These are phyloP conservation scores for Xanthoceras sorbifolium DNA, from an alignment of 345 rosid species.

Conservation along the genomic window DNA sequence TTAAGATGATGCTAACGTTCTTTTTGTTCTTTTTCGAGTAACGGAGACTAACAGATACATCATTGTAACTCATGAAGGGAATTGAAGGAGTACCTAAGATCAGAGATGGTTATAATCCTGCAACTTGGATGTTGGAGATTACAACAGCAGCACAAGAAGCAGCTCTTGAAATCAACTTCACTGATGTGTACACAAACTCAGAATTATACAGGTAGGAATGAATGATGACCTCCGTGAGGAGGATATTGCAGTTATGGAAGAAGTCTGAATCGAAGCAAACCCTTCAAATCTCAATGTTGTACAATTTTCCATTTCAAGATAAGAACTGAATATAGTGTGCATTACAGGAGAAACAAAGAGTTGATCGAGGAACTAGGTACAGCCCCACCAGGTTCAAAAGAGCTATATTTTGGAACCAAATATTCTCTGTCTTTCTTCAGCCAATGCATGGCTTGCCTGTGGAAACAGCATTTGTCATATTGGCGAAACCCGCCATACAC, in stretches of 20 bases:
- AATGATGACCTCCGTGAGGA: too few relatives aligned
- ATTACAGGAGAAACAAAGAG: constrained; percentile 60
- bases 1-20: neutral
- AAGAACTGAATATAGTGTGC: neutral
- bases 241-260: constrained; percentile 3
- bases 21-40: neutral
- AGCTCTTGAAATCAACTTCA: constrained; percentile 43
- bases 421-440: constrained; percentile 48
- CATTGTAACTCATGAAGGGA: constrained; percentile 33
- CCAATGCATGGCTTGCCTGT: constrained; percentile 62
- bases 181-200: constrained; percentile 49
- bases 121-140: constrained; percentile 77
- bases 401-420: constrained; percentile 47
- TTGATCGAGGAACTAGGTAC: constrained; percentile 51
- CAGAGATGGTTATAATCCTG: constrained; percentile 69
- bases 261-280: neutral
- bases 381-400: constrained; percentile 43
- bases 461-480: constrained; percentile 70
- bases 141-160: constrained; percentile 54
- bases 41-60: neutral
- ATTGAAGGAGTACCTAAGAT: constrained; percentile 52
- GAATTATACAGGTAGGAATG: constrained; percentile 48
- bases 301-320: neutral
- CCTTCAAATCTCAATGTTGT: neutral
- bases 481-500: constrained; percentile 59